Evolutionary conservation across 2,329 filamentous ascomycete species (phyloP).

Genomic region (Penicillium paneum): DNA sequence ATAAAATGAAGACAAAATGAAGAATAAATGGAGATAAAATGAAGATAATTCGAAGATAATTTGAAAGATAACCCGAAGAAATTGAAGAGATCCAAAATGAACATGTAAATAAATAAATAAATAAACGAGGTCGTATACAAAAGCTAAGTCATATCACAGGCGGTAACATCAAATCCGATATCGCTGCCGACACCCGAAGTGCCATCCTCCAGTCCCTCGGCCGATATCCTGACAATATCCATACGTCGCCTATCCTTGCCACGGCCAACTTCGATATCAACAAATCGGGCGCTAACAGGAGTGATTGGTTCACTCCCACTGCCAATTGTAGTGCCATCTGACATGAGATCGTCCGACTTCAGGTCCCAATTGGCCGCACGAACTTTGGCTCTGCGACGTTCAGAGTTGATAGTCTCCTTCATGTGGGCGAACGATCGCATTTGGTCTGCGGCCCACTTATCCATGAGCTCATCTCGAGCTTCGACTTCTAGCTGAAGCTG

Average conservation of each 20-base stretch:
- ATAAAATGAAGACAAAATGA: not conserved
- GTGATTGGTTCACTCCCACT: constrained; percentile 42
- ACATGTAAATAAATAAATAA: constrained; percentile 1
- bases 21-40: not conserved
- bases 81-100: not conserved
- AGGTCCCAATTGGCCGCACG: constrained; percentile 42
- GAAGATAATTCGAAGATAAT: not conserved
- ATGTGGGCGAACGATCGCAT: constrained; percentile 33
- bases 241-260: constrained; percentile 39
- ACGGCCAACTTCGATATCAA: constrained; percentile 41
- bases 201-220: constrained; percentile 34
- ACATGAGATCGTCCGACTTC: constrained; percentile 37
- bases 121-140: constrained; percentile 2
- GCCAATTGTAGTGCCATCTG: constrained; percentile 25
- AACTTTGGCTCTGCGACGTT: constrained; percentile 41
- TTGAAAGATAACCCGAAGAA: not conserved
- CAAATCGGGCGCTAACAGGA: constrained; percentile 42
- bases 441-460: constrained; percentile 36
- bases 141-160: constrained; percentile 26
- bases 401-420: constrained; percentile 38
- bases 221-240: constrained; percentile 42
- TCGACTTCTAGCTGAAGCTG: constrained; percentile 39
- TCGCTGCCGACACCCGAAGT: constrained; percentile 16
- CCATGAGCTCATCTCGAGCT: constrained; percentile 33
- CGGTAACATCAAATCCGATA: constrained; percentile 20